Conservation (phyloP, 1,139 yeast genomes). For the Lodderomyces pseudojiufengensis region DNA sequence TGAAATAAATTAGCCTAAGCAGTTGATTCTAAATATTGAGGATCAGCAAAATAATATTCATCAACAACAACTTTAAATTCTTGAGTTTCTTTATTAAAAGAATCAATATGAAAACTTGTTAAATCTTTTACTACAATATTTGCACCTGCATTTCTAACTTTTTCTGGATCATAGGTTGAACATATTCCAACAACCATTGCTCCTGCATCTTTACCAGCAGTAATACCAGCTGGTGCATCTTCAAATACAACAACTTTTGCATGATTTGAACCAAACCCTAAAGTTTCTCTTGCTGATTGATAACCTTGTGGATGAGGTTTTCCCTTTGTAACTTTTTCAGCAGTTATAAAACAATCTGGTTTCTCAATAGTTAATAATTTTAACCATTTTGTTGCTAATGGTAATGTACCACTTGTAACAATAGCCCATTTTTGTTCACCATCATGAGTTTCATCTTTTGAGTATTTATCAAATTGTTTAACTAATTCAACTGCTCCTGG, state of each 20-base stretch:
- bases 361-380: conserved; percentile 55
- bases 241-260: conserved; percentile 70
- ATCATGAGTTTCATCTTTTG: conserved; percentile 39
- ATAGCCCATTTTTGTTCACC: conserved; percentile 67
- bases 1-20: conserved; percentile 4
- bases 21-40: conserved; percentile 33
- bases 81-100: conserved; percentile 43
- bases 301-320: conserved; percentile 87
- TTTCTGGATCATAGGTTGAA: conserved; percentile 68
- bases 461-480: conserved; percentile 45
- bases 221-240: conserved; percentile 86
- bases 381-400: conserved; percentile 78
- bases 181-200: conserved; percentile 82
- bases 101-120: conserved; percentile 43
- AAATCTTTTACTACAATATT: conserved; percentile 75
- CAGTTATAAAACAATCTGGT: conserved; percentile 76
- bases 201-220: conserved; percentile 83
- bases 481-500: conserved; percentile 70
- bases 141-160: conserved; percentile 72
- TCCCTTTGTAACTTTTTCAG: conserved; percentile 72
- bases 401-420: conserved; percentile 78
- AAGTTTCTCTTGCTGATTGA: conserved; percentile 56
- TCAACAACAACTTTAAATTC: conserved; percentile 44
- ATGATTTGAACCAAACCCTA: conserved; percentile 45
- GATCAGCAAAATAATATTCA: conserved; percentile 46